phyloP scores from a whole-genome alignment of 2,329 filamentous ascomycete species.

The Orbilia quercus region DNA sequence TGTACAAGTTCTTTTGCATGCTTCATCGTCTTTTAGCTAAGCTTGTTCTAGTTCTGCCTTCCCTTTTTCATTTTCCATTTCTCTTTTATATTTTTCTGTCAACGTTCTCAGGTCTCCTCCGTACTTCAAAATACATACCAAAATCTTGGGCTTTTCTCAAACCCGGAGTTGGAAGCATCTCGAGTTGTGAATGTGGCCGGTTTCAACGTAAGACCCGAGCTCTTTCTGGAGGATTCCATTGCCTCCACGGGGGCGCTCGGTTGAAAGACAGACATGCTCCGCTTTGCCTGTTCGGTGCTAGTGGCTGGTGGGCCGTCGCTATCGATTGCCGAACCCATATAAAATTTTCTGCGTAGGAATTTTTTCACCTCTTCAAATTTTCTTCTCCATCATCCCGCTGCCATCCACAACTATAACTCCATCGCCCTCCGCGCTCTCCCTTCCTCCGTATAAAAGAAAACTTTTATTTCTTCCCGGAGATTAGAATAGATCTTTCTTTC shows the following conservation, averaged over 20 bases:
- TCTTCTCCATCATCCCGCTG: constrained; percentile 43
- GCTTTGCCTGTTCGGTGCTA: constrained; percentile 47
- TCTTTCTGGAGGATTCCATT: constrained; percentile 53
- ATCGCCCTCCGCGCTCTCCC: constrained; percentile 26
- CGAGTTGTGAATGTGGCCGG: neutral
- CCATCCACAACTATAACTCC: constrained; percentile 32
- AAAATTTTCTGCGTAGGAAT: constrained; percentile 55
- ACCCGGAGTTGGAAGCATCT: neutral
- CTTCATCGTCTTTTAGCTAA: neutral
- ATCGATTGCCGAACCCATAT: constrained; percentile 55
- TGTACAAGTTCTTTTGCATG: neutral
- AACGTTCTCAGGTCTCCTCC: too few species aligned
- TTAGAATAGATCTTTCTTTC: constrained; percentile 19
- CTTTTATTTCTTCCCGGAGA: constrained; percentile 31
- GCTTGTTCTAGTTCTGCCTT: neutral
- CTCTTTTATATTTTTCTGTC: too few species aligned
- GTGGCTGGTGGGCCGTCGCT: constrained; percentile 18
- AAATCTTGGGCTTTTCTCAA: constrained; percentile 1
- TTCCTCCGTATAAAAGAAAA: constrained; percentile 27
- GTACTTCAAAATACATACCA: too few species aligned
- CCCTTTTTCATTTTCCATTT: neutral
- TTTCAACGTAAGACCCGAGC: constrained; percentile 18
- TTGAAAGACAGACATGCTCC: constrained; percentile 37
- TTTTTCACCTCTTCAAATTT: constrained; percentile 45
- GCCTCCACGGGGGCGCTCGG: constrained; percentile 40